A percentile compares a stretch with the other conserved stretches of the same genome.
phyloP scores from a whole-genome alignment of 768 basidiomycete species.

The Termitomyces sp. region DNA sequence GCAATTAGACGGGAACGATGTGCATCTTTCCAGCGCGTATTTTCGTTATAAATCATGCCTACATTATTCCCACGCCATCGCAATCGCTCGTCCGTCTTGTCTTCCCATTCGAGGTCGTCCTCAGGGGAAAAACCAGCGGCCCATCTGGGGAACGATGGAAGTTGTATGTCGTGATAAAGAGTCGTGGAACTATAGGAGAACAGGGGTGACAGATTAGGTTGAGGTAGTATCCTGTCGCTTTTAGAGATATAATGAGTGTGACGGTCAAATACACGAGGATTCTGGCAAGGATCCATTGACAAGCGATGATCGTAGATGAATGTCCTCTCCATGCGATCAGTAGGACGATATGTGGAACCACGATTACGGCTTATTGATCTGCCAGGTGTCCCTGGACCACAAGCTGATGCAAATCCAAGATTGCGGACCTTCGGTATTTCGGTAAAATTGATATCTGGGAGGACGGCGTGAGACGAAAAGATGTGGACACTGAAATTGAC shows the following conservation, averaged over 20 bases:
- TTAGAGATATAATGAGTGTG: conserved; percentile 42
- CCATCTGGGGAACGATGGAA: conserved; percentile 36
- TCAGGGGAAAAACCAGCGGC: conserved; percentile 22
- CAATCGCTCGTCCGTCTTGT: conserved; percentile 50
- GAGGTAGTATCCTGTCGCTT: conserved; percentile 28
- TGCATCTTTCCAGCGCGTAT: conserved; percentile 35
- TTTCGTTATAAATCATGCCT: conserved; percentile 38
- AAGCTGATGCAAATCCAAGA: conserved; percentile 25
- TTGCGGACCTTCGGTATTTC: conserved; percentile 10
- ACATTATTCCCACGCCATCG: conserved; percentile 70
- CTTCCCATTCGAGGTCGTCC: conserved; percentile 56
- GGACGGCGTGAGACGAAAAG: not conserved
- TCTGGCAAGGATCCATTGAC: conserved; percentile 37
- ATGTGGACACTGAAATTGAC: not conserved
- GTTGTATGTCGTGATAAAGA: conserved; percentile 37
- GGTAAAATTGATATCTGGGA: conserved; percentile 17
- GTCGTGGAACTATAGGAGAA: conserved; percentile 35
- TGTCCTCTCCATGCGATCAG: conserved; percentile 19
- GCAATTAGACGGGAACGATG: conserved; percentile 42
- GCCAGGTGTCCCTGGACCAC: conserved; percentile 22
- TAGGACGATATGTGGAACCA: conserved; percentile 11
- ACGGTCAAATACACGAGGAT: conserved; percentile 29
- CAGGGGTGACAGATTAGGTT: conserved; percentile 27
- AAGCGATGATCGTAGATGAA: conserved; percentile 39
- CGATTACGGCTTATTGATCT: conserved; percentile 19